These are phyloP conservation scores for Vachellia collinsii DNA, from an alignment of 306 rosid genomes.

Conservation along the genomic window DNA sequence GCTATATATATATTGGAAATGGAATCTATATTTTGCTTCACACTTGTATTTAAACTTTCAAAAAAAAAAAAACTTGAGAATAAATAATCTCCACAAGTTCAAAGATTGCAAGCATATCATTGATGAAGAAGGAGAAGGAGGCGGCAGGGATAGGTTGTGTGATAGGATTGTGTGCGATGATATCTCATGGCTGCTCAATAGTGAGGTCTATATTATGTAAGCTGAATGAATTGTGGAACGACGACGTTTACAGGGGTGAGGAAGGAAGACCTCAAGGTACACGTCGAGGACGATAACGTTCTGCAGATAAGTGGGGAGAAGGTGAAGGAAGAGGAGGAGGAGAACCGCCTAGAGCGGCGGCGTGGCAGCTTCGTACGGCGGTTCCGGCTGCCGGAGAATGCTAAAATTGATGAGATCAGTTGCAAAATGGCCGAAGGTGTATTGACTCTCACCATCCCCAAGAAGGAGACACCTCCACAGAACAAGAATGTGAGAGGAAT, in stretches of 20 bases:
- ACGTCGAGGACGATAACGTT: constrained; percentile 43
- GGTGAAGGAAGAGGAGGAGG: constrained; percentile 40
- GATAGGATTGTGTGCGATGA: constrained; percentile 45
- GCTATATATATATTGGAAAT: too few relatives aligned
- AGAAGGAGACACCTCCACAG: constrained; percentile 27
- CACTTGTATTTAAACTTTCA: too few relatives aligned
- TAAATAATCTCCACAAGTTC: neutral
- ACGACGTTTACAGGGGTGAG: constrained; percentile 26
- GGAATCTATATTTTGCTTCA: too few relatives aligned
- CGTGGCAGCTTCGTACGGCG: constrained; percentile 38
- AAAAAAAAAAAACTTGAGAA: neutral
- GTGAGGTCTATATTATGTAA: constrained; percentile 35
- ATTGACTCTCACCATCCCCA: constrained; percentile 21
- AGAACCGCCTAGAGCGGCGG: constrained; percentile 47
- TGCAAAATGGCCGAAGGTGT: constrained; percentile 34
- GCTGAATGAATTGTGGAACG: constrained; percentile 18
- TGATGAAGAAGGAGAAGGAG: constrained; percentile 42
- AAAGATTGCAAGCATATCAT: neutral
- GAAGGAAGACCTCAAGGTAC: constrained; percentile 49
- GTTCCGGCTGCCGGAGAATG: constrained; percentile 42
- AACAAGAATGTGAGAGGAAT: constrained; percentile 35
- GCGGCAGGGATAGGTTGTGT: constrained; percentile 41
- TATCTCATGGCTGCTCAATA: constrained; percentile 47
- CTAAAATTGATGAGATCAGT: constrained; percentile 24
- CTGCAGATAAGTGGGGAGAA: constrained; percentile 50